Evolutionary conservation across 139 green algal species (phyloP).

Genomic region (Coccomyxa sp.): DNA sequence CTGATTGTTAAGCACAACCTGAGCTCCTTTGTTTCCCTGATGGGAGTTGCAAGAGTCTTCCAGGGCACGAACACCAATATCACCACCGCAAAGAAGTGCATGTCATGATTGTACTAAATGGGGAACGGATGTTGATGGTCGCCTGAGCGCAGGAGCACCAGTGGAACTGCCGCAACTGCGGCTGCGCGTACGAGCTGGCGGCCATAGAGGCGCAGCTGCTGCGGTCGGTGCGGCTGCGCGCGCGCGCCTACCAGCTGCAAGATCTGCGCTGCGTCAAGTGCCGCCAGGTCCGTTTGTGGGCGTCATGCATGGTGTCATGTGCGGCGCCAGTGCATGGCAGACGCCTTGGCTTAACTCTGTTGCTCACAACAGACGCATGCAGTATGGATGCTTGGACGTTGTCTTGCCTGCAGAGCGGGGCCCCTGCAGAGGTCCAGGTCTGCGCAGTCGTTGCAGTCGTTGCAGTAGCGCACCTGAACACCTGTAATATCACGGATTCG

Average conservation of each 20-base stretch:
- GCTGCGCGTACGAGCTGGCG: conserved; percentile 49
- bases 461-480: not conserved
- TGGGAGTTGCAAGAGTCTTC: too few species aligned
- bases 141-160: conserved; percentile 25
- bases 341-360: not conserved
- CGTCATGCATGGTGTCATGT: not conserved
- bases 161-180: conserved; percentile 53
- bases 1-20: too few species aligned
- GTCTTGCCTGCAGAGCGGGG: not conserved
- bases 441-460: not conserved
- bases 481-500: too few species aligned
- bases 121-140: too few species aligned
- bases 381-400: not conserved
- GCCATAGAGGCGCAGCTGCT: conserved; percentile 67
- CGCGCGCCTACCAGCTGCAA: conserved; percentile 75
- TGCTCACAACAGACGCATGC: not conserved
- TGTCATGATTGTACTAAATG: too few species aligned
- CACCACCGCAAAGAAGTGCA: too few species aligned
- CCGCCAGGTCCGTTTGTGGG: conserved; percentile 31
- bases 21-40: too few species aligned
- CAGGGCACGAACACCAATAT: too few species aligned
- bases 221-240: conserved; percentile 35
- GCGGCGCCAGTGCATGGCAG: not conserved
- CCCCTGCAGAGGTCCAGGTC: not conserved
- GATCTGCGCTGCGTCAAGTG: conserved; percentile 82